These are phyloP conservation scores for Monosporascus ibericus DNA, from an alignment of 2,329 filamentous ascomycete genomes.

Conservation along the genomic window DNA sequence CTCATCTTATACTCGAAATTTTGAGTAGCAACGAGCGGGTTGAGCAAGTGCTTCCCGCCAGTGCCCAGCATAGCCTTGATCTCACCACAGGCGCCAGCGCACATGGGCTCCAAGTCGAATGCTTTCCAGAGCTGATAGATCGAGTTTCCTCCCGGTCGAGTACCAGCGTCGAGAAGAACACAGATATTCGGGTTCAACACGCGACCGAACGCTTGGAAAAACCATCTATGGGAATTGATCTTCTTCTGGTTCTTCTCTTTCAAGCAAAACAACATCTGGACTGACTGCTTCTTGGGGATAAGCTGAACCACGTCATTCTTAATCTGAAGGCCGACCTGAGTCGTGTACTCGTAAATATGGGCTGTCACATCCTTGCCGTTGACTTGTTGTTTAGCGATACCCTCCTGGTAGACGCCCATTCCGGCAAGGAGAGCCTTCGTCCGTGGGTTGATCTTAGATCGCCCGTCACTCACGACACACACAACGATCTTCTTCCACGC, in stretches of 20 bases:
- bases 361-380: constrained; percentile 94
- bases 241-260: constrained; percentile 99
- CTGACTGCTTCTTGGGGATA: constrained; percentile 78
- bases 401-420: constrained; percentile 96
- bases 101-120: constrained; percentile 96
- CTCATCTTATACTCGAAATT: constrained; percentile 99
- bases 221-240: constrained; percentile 99
- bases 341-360: constrained; percentile 95
- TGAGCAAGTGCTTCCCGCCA: constrained; percentile 74
- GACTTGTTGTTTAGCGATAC: constrained; percentile 96
- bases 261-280: constrained; percentile 95
- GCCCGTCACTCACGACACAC: constrained; percentile 90
- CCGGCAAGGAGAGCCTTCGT: constrained; percentile 85
- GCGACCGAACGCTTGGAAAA: constrained; percentile 93
- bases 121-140: constrained; percentile 99
- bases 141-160: constrained; percentile 85
- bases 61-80: constrained; percentile 96
- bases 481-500: constrained; percentile 99
- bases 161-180: constrained; percentile 92
- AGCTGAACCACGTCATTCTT: constrained; percentile 85
- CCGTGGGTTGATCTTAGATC: constrained; percentile 84
- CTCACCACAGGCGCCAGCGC: constrained; percentile 92
- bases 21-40: constrained; percentile 91
- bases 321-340: constrained; percentile 78
- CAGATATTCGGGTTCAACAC: constrained; percentile 95